Base-by-base conservation (phyloP, 2,329 filamentous ascomycete species). In the Achaetomium macrosporum region DNA sequence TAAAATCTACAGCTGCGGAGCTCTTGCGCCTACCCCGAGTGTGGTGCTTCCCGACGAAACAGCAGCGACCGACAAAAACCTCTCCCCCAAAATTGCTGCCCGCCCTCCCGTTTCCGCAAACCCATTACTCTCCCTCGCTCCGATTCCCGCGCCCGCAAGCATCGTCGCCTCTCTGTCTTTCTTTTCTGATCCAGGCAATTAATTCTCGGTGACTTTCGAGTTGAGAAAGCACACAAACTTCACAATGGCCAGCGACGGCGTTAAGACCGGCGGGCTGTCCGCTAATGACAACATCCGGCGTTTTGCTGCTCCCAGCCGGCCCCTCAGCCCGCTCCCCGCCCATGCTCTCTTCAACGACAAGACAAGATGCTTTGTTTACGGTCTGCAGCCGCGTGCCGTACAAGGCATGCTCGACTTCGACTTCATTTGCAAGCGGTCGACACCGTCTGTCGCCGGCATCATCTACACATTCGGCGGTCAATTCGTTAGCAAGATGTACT, bases 401-500 rank as follows among this genome's bases (percentile, higher is more conserved):
- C 88, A 91, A 77, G 87, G 87, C 71, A 91, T 91, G 87, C 88
- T 99, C 71, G 93, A 99, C 76, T 99, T 99, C 73, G 93, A 99
- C 81, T 99, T 97, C 83, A 99, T 99, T 78, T 99, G 93, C 90
- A 97, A 97, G 85, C 89, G 93, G 68, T 82, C 85, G 71, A 95
- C 88, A 56, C 93, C 93, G 61, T 99, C 93, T 54, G 93, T 99
- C 55, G 93, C 93, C 63, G 93, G 91, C 71, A 97, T 99, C 76
- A 97, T 99, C 82, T 99, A 99, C 82, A 96, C 93, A 66, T 99
- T 99, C 70, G 93, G 93, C 72, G 93, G 93, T 64, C 93, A 99
- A 77, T 99, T 99, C 84, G 93, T 99, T 71, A 96, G 90, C 85
- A 99, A 99, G 86, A 97, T 99, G 93, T 99, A 99, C 88, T 99